These are phyloP conservation scores for Solanum bulbocastanum DNA, from an alignment of 257 asterid genomes.

Conservation along the genomic window DNA sequence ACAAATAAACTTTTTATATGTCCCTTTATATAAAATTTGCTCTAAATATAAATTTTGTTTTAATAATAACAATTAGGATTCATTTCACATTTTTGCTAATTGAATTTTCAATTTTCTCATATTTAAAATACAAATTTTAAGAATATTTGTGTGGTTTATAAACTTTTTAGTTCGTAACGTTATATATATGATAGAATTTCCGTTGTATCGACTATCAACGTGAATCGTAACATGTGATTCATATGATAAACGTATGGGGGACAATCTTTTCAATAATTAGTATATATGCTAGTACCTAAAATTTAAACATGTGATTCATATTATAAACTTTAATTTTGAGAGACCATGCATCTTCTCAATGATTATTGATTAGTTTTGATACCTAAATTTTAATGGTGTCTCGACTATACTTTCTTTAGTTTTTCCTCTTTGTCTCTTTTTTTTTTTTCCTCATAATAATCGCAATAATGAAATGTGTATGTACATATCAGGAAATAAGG, in stretches of 20 bases:
- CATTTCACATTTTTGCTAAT: no score
- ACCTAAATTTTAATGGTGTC: no score
- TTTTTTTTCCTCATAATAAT: not conserved
- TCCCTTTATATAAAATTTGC: no score
- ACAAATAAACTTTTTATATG: no score
- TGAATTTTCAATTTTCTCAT: no score
- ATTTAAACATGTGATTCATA: not conserved
- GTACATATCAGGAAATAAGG: not conserved
- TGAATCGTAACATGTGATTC: not conserved
- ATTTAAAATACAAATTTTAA: no score
- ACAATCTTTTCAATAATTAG: not conserved
- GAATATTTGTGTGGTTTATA: not conserved
- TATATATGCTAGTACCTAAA: not conserved
- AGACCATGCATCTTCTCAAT: not conserved
- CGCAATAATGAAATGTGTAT: not conserved
- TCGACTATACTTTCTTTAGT: not conserved
- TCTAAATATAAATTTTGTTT: no score
- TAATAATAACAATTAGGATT: no score
- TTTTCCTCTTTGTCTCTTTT: not conserved
- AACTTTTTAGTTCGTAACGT: no score
- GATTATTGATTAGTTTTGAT: not conserved
- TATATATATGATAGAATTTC: no score
- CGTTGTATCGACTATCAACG: not conserved
- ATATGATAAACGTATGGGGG: not conserved
- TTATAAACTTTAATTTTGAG: not conserved